A percentile compares a stretch with the other conserved stretches of the same genome.
These are phyloP conservation scores for Triticum monococcum DNA, from an alignment of 176 grass and related monocot genomes.

Conservation along the genomic window DNA sequence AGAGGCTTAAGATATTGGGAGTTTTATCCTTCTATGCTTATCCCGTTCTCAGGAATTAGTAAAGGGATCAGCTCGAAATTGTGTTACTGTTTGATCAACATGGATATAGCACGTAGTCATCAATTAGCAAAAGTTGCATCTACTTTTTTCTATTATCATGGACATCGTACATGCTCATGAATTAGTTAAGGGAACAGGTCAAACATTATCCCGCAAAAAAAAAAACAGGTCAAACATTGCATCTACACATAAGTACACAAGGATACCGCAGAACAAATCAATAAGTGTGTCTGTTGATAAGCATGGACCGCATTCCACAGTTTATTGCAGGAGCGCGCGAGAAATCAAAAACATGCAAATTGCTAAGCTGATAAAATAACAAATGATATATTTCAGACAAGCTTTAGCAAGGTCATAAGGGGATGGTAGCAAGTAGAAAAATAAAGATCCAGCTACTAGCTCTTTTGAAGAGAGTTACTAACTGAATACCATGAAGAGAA, in stretches of 20 bases:
- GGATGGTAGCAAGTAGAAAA: neutral
- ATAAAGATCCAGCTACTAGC: neutral
- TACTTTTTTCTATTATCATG: neutral
- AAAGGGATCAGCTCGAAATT: neutral
- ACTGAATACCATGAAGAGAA: neutral
- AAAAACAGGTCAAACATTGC: too few relatives aligned
- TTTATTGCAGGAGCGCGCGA: neutral
- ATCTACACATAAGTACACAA: neutral
- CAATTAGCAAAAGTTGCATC: neutral
- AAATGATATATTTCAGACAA: neutral
- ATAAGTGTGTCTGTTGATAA: neutral
- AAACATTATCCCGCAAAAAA: too few relatives aligned
- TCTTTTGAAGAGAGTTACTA: neutral
- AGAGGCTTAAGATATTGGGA: neutral
- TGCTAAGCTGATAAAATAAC: neutral
- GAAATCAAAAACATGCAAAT: neutral
- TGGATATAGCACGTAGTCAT: neutral
- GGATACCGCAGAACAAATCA: neutral
- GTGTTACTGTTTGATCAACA: neutral
- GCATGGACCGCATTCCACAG: neutral
- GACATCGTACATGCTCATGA: neutral
- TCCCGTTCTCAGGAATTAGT: neutral
- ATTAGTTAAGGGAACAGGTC: neutral
- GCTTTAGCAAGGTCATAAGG: neutral
- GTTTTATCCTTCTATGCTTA: neutral